phyloP scores from a whole-genome alignment of 2,329 filamentous ascomycete species.

The Trichoderma endophyticum region DNA sequence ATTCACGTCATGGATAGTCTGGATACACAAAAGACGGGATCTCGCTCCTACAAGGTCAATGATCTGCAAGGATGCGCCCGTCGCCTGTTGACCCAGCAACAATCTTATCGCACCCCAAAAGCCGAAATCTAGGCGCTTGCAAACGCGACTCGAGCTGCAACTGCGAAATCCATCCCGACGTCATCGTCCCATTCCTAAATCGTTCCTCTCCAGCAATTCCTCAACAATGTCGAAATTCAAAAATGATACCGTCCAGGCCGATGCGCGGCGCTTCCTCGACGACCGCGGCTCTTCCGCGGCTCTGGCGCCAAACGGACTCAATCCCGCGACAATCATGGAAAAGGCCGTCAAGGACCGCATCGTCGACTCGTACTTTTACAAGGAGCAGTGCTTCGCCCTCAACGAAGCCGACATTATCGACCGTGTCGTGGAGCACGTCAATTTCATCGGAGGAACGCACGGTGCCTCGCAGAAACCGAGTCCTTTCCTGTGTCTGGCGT shows the following conservation, averaged over 20 bases:
- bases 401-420: constrained; percentile 83
- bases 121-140: constrained; percentile 11
- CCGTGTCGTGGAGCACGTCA: constrained; percentile 78
- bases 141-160: constrained; percentile 20
- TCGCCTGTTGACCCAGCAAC: constrained; percentile 42
- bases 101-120: constrained; percentile 37
- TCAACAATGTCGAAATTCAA: constrained; percentile 38
- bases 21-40: constrained; percentile 9
- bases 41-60: background rate
- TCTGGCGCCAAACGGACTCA: constrained; percentile 80
- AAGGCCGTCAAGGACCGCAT: constrained; percentile 95
- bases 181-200: constrained; percentile 17
- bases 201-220: background rate
- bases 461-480: constrained; percentile 81
- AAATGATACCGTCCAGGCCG: constrained; percentile 64
- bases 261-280: constrained; percentile 80
- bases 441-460: constrained; percentile 83
- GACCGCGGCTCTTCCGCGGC: constrained; percentile 77
- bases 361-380: constrained; percentile 94
- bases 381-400: constrained; percentile 95
- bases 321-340: constrained; percentile 93
- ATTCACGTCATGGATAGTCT: background rate
- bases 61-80: background rate
- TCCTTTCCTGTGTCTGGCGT: constrained; percentile 88
- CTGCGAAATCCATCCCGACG: background rate